Percentiles rank a stretch among this genome's conserved stretches.
Evolutionary conservation across 306 rosid species (phyloP).

Genomic region (Sesbania bispinosa): DNA sequence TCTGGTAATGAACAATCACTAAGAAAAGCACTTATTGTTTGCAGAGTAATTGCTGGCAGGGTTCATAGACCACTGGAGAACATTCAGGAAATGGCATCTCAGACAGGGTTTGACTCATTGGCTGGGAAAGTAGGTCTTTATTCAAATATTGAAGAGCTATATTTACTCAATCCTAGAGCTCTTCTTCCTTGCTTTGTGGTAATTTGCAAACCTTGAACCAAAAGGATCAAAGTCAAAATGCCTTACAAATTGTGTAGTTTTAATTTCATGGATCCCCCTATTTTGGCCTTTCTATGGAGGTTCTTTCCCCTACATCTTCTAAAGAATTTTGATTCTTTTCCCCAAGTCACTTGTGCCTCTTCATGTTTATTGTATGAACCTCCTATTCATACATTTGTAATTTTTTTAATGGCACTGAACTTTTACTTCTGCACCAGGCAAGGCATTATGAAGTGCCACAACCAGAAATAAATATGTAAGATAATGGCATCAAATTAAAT

Average conservation of each 20-base stretch:
- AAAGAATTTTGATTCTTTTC: conserved; percentile 41
- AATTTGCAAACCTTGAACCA: conserved; percentile 69
- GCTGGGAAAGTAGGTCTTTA: conserved; percentile 86
- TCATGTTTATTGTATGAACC: conserved; percentile 27
- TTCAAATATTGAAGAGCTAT: conserved; percentile 90
- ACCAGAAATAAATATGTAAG: neutral
- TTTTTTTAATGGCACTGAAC: neutral
- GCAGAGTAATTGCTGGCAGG: conserved; percentile 97
- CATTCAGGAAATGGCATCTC: conserved; percentile 66
- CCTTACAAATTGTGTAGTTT: conserved; percentile 29
- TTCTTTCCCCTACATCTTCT: conserved; percentile 19
- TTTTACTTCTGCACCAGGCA: neutral
- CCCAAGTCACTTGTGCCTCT: conserved; percentile 17
- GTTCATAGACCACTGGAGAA: conserved; percentile 88
- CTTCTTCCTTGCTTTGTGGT: conserved; percentile 95
- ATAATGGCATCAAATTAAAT: neutral
- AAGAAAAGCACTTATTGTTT: conserved; percentile 74
- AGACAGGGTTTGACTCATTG: conserved; percentile 85
- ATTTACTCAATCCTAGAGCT: conserved; percentile 79
- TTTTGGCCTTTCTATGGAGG: conserved; percentile 19
- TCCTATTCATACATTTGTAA: conserved; percentile 26
- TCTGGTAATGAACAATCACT: conserved; percentile 27
- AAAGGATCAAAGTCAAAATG: neutral
- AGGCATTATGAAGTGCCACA: neutral
- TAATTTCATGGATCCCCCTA: conserved; percentile 25